Percentiles rank a stretch among this genome's conserved stretches.
Evolutionary conservation across 257 asterid genomes (phyloP).

Genomic region (Salvia miltiorrhiza): DNA sequence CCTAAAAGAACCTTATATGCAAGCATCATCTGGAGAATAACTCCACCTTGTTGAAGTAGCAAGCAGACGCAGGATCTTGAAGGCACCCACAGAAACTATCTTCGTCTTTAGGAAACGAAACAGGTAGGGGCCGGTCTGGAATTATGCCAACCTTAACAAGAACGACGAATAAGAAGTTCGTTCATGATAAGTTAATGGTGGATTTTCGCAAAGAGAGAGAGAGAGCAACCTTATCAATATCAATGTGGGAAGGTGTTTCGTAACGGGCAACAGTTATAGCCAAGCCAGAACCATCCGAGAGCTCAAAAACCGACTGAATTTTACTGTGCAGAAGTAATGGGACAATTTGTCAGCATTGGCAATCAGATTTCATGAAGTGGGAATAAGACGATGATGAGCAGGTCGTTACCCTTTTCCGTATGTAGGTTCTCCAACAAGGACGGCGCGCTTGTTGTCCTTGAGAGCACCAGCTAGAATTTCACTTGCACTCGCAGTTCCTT

Average conservation of each 20-base stretch:
- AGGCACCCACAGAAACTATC: constrained; percentile 83
- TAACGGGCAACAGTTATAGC: constrained; percentile 95
- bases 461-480: constrained; percentile 96
- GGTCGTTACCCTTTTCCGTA: constrained; percentile 84
- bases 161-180: not conserved
- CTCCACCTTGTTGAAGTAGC: constrained; percentile 58
- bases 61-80: constrained; percentile 72
- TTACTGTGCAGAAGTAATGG: constrained; percentile 45
- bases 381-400: not conserved
- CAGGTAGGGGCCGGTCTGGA: constrained; percentile 83
- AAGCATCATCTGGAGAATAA: constrained; percentile 50
- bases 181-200: not conserved
- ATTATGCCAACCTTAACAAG: constrained; percentile 65
- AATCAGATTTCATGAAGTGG: not conserved
- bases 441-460: constrained; percentile 93
- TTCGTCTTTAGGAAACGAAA: constrained; percentile 81
- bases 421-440: constrained; percentile 83
- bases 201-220: not conserved
- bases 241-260: constrained; percentile 92
- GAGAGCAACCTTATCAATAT: constrained; percentile 77
- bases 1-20: not conserved
- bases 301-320: constrained; percentile 92
- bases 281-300: constrained; percentile 97
- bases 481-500: constrained; percentile 99
- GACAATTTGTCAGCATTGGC: constrained; percentile 5